Evolutionary conservation across 2,329 filamentous ascomycete species (phyloP), one percentile per base, ranked within the genome.

Genomic region (Scytalidium sp.): DNA sequence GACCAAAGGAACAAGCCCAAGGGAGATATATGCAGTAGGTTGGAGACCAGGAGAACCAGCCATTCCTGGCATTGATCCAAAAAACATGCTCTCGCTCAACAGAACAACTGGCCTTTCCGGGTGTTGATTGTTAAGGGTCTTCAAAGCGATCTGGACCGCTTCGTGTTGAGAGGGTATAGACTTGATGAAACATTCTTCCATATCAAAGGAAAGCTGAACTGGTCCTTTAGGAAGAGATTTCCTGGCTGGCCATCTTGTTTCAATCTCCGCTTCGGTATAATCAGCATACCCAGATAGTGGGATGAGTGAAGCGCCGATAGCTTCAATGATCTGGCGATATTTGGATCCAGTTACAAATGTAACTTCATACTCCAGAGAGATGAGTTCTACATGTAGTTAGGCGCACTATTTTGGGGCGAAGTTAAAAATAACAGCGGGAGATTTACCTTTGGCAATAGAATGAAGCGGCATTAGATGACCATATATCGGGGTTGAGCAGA

Each of bases 301-400:
- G n/a, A 70, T 56, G 51, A 70, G 72, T 1, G 58, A 61, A 3
- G 69, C 69, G 1, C 74, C 73, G 2, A 65, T 64, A 2, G 54
- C 56, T 43, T 66, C 64, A 43, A 73, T 59, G 9, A 61, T 49
- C 3, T 58, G 47, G 43, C 69, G 59, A 53, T 68, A 74, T 9
- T 63, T 51, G 1, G 61, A 54, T 1, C 68, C 70, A 3, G 64
- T 64, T n/a, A 77, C 62, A 53, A 75, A 72, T 2, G 67, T 70
- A 3, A 73, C 60, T 3, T 68, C 59, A 46, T 71, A 75, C 2
- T 72, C 74, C 2, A 66, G 59, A 3, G 58, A 54, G 9, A 69
- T 56, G 7, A 59, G 56, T 3, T 43, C 23, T 27, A 27, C 7
- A 7, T 7, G 25, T 7, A 27, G 25, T 27, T 27, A 27, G n/a